Conservation (phyloP, 192 early-diverging fungal genomes). For the Podila horticola region DNA sequence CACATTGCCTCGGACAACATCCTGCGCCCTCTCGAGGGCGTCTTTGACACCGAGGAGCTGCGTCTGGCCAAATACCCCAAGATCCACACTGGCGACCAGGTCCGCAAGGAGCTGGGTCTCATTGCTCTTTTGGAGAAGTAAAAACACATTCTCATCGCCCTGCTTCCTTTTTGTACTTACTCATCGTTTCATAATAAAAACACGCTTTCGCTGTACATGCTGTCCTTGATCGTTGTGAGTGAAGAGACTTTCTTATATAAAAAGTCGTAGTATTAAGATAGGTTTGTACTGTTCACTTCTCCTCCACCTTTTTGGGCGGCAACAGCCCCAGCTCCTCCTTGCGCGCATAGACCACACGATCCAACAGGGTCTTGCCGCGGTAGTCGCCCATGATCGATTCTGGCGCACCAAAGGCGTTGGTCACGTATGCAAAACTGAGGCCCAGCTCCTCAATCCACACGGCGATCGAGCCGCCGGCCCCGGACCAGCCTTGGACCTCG, state of each 20-base stretch:
- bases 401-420: slow-evolving; percentile 61
- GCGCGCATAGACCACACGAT: slow-evolving; percentile 46
- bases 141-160: neutral
- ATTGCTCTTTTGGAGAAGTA: slow-evolving; percentile 65
- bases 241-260: too few relatives aligned
- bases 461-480: slow-evolving; percentile 68
- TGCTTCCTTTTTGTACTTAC: too few relatives aligned
- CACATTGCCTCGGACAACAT: slow-evolving; percentile 75
- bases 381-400: slow-evolving; percentile 61
- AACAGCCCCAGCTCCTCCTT: slow-evolving; percentile 36
- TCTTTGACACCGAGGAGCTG: slow-evolving; percentile 49
- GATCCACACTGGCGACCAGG: slow-evolving; percentile 69
- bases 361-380: slow-evolving; percentile 61
- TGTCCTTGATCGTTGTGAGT: too few relatives aligned
- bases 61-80: slow-evolving; percentile 73
- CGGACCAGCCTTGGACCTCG: slow-evolving; percentile 68
- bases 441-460: slow-evolving; percentile 65
- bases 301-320: neutral
- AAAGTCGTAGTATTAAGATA: too few relatives aligned
- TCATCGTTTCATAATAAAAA: too few relatives aligned
- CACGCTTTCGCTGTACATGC: too few relatives aligned
- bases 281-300: too few relatives aligned
- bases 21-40: slow-evolving; percentile 60
- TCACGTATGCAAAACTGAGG: slow-evolving; percentile 67
- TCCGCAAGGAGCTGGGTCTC: slow-evolving; percentile 69